Evolutionary conservation across 2,329 filamentous ascomycete genomes (phyloP), one percentile per base, ranked within the genome.

Genomic region (Paraconiothyrium brasiliense): DNA sequence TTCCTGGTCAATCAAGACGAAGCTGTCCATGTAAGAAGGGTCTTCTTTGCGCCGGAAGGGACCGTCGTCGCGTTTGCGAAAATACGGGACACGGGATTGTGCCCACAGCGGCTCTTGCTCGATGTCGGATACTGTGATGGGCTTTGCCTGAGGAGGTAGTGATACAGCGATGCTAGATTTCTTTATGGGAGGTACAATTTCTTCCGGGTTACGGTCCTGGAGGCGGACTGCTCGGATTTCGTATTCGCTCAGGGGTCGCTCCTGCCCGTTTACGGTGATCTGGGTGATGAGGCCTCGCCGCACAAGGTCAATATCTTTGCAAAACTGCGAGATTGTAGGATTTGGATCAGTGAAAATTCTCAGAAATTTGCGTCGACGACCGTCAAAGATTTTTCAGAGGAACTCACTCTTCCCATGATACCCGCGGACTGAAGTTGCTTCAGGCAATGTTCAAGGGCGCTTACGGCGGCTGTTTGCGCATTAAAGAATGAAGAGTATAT

Each of bases 1-100:
- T 10, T 20, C 35, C 32, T 7, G 51, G 57, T 35, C 57, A 65
- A 50, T 57, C 60, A 67, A 55, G 65, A 46, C 59, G 66, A 74
- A 54, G 4, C 10, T 20, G n/a, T 11, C 8, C 13, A 22, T 14
- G 24, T 58, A 58, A 14, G 56, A 35, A 9, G 16, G 22, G 13
- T 58, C 46, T 14, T 35, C 37, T 24, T 30, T 14, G 13, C 24
- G 6, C 24, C 56, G 46, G 16, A 58, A 59, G 7, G 48, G 50
- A n/a, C 48, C 54, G 3, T 61, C 59, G 35, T 57, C 54, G 16
- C 54, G 54, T 34, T 35, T 61, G 41, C 54, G 54, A 10, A 58
- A 58, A 14, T 43, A 49, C 22, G 59, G 59, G 24, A 61, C 10
- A 10, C 59, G 54, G 8, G 59, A 54, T 22, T 58, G 59, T 4